Conservation (phyloP, 129 eudicot species). For the Tagetes erecta region DNA sequence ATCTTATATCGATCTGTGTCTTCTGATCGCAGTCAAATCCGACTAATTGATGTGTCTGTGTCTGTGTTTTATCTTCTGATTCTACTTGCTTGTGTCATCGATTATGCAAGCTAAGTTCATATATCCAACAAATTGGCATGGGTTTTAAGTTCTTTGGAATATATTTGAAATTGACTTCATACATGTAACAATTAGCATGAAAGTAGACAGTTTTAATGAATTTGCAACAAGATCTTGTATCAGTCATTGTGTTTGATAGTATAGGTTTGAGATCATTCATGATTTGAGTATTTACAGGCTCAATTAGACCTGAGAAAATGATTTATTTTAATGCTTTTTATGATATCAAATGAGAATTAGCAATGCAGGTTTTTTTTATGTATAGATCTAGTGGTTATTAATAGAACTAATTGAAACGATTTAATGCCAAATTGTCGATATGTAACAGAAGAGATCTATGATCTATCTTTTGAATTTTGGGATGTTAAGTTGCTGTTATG, state of each 20-base stretch:
- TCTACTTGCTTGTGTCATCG: constrained; percentile 21
- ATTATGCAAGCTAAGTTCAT: background rate
- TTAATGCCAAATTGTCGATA: no score
- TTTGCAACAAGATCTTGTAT: background rate
- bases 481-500: background rate
- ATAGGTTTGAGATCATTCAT: constrained; percentile 20
- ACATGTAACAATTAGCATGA: background rate
- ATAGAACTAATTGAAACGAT: background rate
- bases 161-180: background rate
- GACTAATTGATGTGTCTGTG: constrained; percentile 10
- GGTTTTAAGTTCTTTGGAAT: background rate
- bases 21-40: background rate
- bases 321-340: background rate
- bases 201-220: background rate
- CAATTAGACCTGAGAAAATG: constrained; percentile 15
- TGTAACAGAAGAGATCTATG: background rate
- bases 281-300: constrained; percentile 15
- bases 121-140: background rate
- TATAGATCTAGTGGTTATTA: background rate
- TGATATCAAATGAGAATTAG: constrained; percentile 9
- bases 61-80: background rate
- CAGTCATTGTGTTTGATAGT: background rate
- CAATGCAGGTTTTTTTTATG: background rate
- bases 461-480: constrained; percentile 4
- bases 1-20: constrained; percentile 25